A percentile compares a stretch with the other conserved stretches of the same genome.
Evolutionary conservation across 2,329 filamentous ascomycete genomes (phyloP).

Genomic region (Teratosphaeria gauchensis): DNA sequence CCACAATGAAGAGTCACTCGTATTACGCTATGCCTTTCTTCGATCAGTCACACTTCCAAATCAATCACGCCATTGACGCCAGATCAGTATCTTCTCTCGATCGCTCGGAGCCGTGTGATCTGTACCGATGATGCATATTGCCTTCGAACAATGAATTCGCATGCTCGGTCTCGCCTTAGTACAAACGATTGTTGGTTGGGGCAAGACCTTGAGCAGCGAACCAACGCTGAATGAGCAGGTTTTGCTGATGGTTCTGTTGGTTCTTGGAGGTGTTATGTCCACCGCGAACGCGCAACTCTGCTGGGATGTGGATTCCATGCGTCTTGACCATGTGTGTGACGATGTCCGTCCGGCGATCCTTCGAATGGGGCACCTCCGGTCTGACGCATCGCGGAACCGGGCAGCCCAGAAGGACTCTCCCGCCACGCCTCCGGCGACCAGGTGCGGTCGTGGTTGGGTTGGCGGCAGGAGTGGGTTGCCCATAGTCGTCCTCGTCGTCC

Average conservation of each 20-base stretch:
- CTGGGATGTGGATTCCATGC: not conserved
- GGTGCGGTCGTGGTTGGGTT: not conserved
- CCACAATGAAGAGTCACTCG: too few species aligned
- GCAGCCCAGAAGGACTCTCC: not conserved
- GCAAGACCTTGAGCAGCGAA: not conserved
- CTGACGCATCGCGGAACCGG: not conserved
- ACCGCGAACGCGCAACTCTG: not conserved
- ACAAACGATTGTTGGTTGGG: not conserved
- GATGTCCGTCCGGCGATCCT: not conserved
- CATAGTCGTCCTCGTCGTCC: not conserved
- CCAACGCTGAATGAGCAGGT: not conserved
- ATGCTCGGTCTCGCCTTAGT: not conserved
- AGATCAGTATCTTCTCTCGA: too few species aligned
- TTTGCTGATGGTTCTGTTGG: not conserved
- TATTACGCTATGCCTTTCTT: too few species aligned
- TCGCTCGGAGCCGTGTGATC: too few species aligned
- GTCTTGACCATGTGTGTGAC: not conserved
- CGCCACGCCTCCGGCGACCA: not conserved
- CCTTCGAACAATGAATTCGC: too few species aligned
- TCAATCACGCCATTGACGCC: too few species aligned
- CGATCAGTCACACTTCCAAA: too few species aligned
- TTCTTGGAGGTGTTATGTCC: not conserved
- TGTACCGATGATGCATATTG: too few species aligned
- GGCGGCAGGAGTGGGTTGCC: not conserved
- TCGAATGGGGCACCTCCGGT: not conserved